phyloP scores from a whole-genome alignment of 2,329 filamentous ascomycete species.

The Beauveria sp. region DNA sequence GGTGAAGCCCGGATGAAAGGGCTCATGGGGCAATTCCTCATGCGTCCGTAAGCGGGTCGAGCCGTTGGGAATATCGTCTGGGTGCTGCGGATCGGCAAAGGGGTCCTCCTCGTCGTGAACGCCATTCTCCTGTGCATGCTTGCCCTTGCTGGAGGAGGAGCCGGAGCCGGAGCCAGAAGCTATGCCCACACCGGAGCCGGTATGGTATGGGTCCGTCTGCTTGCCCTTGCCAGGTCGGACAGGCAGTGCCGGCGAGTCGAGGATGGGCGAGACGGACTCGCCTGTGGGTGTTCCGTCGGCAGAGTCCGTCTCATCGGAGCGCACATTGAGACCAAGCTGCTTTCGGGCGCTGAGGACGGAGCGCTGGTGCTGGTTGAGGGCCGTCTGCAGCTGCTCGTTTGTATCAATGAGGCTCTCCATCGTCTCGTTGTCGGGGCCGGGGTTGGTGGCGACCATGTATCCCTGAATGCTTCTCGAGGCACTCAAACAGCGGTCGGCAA shows the following conservation, averaged over 20 bases:
- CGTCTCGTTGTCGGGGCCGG: conserved; percentile 83
- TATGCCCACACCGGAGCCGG: conserved; percentile 16
- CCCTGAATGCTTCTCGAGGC: conserved; percentile 75
- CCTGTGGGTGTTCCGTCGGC: conserved; percentile 9
- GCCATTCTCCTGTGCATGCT: conserved; percentile 15
- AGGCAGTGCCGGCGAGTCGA: conserved; percentile 11
- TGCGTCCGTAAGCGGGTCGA: conserved; percentile 1
- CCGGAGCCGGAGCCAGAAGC: conserved; percentile 19
- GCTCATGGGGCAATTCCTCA: conserved; percentile 26
- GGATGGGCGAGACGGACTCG: background rate
- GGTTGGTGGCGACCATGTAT: conserved; percentile 76
- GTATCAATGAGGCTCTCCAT: conserved; percentile 91
- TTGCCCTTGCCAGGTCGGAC: conserved; percentile 28
- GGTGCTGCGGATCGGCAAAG: conserved; percentile 25
- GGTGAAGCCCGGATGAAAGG: conserved; percentile 32
- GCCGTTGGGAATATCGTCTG: conserved; percentile 4
- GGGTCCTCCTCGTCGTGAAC: conserved; percentile 17
- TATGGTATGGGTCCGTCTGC: conserved; percentile 14
- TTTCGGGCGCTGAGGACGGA: conserved; percentile 61
- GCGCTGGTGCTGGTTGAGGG: conserved; percentile 77
- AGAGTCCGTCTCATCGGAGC: conserved; percentile 21
- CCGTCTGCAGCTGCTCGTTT: conserved; percentile 80
- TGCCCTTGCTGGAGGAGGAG: conserved; percentile 13
- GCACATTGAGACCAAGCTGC: conserved; percentile 34
- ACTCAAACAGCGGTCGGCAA: conserved; percentile 74